Evolutionary conservation across 805 yeast species (phyloP), one percentile per base, ranked within the genome.

Genomic region (Limtongia smithiae): DNA sequence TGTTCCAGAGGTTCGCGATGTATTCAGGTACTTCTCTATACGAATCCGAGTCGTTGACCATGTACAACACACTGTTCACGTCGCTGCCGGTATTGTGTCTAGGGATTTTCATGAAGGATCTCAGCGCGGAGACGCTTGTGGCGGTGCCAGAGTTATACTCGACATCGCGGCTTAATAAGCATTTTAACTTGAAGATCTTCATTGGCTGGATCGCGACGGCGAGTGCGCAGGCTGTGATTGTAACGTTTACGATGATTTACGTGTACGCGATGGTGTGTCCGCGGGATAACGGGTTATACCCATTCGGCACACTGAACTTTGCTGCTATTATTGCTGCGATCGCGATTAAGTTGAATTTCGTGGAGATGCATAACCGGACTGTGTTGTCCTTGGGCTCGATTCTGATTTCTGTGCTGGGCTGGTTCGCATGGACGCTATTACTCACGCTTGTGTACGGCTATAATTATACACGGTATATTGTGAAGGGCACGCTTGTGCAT

Each of bases 31-130:
- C 96, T 0, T 88, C 97, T 0, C 67, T 91, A 58, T 93, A 87
- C 67, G 98, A 94, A 64, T 83, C 91, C 35, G 90, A 97, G 96
- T 90, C 97, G 1, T 74, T 93, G 51, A 86, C 97, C 0, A 90
- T 94, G 97, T 93, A 85, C 72, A 94, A 93, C 65, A 94, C 98
- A 0, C 74, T 93, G 54, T 94, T 93, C 70, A 91, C 98, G 0
- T 87, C 96, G 0, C 71, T 93, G 43, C 90, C 96, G 0, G 97
- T 93, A 2, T 67, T 93, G 33, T 85, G 94, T 62, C 73, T 93
- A 45, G 99, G 99, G n/a, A 86, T 90, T 80, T 84, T 93, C 67
- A 96, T 91, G 61, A 85, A 84, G 63, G 99, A 93, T 62, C 73
- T 93, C 64, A 75, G 81, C 41, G 95, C 97, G 1, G 79, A 93